phyloP scores from a whole-genome alignment of 129 eudicot species.

The Silybum marianum region DNA sequence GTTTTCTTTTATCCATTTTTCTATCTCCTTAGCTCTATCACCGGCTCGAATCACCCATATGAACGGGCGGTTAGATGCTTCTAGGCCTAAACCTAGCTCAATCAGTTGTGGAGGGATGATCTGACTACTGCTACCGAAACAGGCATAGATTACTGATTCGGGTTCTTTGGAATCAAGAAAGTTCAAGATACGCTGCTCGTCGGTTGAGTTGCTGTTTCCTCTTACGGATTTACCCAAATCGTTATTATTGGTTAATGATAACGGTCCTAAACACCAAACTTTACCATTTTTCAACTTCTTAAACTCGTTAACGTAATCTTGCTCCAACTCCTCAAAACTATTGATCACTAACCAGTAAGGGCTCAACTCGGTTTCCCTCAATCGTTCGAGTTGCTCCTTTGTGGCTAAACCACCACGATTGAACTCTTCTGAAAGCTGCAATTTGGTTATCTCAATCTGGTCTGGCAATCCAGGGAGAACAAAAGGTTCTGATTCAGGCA shows the following conservation, averaged over 20 bases:
- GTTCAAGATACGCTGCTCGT: constrained; percentile 26
- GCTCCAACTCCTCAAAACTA: constrained; percentile 66
- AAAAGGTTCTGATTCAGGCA: constrained; percentile 35
- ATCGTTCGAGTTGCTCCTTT: constrained; percentile 24
- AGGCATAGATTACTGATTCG: constrained; percentile 48
- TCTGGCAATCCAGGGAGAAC: constrained; percentile 63
- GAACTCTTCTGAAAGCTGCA: constrained; percentile 42
- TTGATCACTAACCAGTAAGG: constrained; percentile 53
- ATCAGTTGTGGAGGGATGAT: constrained; percentile 24
- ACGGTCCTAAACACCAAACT: constrained; percentile 76
- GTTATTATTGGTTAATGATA: constrained; percentile 45
- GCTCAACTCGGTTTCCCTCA: constrained; percentile 29
- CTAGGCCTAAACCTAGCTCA: constrained; percentile 38
- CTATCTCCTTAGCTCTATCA: not conserved
- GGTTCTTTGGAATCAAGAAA: constrained; percentile 54
- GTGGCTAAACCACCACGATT: constrained; percentile 15
- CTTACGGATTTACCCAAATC: constrained; percentile 31
- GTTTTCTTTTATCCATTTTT: constrained; percentile 32
- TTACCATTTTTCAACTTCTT: constrained; percentile 40
- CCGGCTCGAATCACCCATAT: constrained; percentile 35
- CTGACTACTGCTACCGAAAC: constrained; percentile 51
- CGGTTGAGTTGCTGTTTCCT: constrained; percentile 42
- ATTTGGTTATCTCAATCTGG: constrained; percentile 42
- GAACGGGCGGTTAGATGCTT: constrained; percentile 28
- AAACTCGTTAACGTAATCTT: constrained; percentile 45